Evolutionary conservation across 306 rosid genomes (phyloP), one percentile per base, ranked within the genome.

Genomic region (Lotus japonicus): DNA sequence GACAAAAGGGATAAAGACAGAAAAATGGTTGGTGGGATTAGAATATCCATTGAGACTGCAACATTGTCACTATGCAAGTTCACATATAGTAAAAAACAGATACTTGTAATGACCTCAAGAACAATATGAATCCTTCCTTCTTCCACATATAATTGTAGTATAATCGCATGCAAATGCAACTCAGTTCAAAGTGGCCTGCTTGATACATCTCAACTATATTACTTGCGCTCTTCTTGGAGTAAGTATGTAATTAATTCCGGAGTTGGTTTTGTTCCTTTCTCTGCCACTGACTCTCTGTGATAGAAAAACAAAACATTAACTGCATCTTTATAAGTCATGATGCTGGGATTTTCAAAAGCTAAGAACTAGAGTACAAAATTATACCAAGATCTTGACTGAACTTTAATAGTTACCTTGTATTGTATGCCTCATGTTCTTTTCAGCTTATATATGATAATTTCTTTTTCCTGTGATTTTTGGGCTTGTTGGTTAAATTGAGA

Each of bases 1-100:
- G 56, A 53, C 71, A 53, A 53, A 62, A 52, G 11, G 70, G 33
- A 63, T 41, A 28, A 61, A 42, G 57, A 63, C 58, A 54, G 11
- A 43, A 11, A 14, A 33, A 17, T 54, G 11, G 49, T 74, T 72
- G 77, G 33, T 54, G 57, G 39, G 17, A 17, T 31, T 26, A 26
- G 31, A 26, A 44, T 10, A 61, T 59, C 7, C 15, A 12, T 70
- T 11, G 52, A 59, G 62, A 39, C 17, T 38, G 62, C 19, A 11
- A 9, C 12, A 6, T 18, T 9, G n/a, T 10, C 11, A 11, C 35
- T 6, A 3, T 35, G 38, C 65, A 60, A 41, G 23, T 49, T 35
- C 49, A 66, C 50, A 50, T 12, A 50, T 11, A 54, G 28, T 50
- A 41, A 53, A 52, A 45, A 68, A 15, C 38, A 18, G 19, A 70